These are phyloP conservation scores for Bretschneidera sinensis DNA, from an alignment of 345 rosid species.

Conservation along the genomic window DNA sequence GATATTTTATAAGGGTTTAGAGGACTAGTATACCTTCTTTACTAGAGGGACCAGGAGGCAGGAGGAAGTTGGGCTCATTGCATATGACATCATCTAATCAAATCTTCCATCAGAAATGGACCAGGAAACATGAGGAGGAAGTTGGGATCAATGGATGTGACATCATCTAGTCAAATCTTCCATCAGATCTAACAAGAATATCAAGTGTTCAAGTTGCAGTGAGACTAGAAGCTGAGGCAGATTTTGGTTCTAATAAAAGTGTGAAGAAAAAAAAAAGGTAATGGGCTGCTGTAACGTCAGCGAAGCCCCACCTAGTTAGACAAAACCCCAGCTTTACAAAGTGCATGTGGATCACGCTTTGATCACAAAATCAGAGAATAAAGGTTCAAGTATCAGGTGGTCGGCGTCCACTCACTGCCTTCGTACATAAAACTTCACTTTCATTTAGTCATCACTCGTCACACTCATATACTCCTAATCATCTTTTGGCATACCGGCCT, in stretches of 20 bases:
- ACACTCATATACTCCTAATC: too few species aligned
- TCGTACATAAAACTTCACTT: constrained; percentile 12
- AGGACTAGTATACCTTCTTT: too few species aligned
- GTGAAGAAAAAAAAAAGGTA: too few species aligned
- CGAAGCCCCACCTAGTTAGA: too few species aligned
- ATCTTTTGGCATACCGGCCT: background rate
- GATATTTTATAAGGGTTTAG: too few species aligned
- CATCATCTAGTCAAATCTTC: background rate
- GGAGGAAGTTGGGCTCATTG: too few species aligned
- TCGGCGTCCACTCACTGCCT: constrained; percentile 24
- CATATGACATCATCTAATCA: too few species aligned
- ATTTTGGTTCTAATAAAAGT: too few species aligned
- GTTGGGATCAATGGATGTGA: background rate
- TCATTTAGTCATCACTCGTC: background rate
- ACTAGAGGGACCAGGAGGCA: too few species aligned
- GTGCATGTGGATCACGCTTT: constrained; percentile 34
- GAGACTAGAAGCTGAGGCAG: constrained; percentile 12
- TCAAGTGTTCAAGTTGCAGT: constrained; percentile 1
- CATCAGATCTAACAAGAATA: constrained; percentile 1
- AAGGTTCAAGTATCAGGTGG: constrained; percentile 28
- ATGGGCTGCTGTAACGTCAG: background rate
- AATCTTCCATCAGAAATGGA: too few species aligned
- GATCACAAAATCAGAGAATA: constrained; percentile 15
- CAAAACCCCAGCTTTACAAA: constrained; percentile 11
- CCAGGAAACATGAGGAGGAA: background rate